Conservation (phyloP, 1,284 basidiomycete species). For the Leccinum pachyderme region DNA sequence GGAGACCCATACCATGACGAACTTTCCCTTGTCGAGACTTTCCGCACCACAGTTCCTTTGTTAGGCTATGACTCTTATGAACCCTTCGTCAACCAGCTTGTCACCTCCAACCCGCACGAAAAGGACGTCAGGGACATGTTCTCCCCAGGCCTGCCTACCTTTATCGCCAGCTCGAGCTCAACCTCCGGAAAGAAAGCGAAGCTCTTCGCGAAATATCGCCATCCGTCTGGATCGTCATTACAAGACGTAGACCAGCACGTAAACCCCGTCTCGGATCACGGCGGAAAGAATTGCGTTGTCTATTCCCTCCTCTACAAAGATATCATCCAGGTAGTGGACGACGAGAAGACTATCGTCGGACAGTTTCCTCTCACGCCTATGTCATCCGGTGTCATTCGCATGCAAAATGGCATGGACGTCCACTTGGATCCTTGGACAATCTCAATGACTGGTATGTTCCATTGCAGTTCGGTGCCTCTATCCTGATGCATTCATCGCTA, state of each 20-base stretch:
- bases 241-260: conserved; percentile 11
- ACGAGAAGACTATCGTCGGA: background rate
- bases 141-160: conserved; percentile 24
- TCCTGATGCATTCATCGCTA: background rate
- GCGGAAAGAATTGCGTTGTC: conserved; percentile 18
- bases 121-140: conserved; percentile 25
- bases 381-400: conserved; percentile 20
- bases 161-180: conserved; percentile 19
- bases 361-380: conserved; percentile 12
- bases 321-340: conserved; percentile 7
- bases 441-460: conserved; percentile 8
- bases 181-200: conserved; percentile 20
- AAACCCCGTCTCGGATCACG: conserved; percentile 10
- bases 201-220: conserved; percentile 22
- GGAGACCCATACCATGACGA: background rate
- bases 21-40: conserved; percentile 10
- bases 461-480: background rate
- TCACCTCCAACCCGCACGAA: conserved; percentile 1
- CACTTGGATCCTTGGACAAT: conserved; percentile 17
- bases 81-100: conserved; percentile 16
- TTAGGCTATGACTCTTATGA: conserved; percentile 22
- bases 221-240: conserved; percentile 4
- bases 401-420: conserved; percentile 13
- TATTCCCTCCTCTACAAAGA: conserved; percentile 16
- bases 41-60: conserved; percentile 17